A percentile compares a stretch with the other conserved stretches of the same genome.
Conservation (phyloP, 2,329 filamentous ascomycete species). For the Zymoseptoria ardabiliae region DNA sequence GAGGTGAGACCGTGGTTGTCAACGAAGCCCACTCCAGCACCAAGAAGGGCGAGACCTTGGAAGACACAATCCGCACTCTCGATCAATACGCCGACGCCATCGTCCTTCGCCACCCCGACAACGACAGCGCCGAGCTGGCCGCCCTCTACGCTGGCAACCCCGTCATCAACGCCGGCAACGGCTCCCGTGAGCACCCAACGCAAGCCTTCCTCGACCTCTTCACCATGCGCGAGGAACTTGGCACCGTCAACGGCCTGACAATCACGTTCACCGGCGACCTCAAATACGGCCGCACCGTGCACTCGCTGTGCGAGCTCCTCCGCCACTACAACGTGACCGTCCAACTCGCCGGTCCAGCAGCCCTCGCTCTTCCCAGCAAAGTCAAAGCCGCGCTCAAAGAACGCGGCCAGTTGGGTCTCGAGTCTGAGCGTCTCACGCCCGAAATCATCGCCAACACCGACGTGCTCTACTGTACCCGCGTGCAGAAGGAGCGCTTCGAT, state of each 20-base stretch:
- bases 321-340: conserved; percentile 92
- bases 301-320: conserved; percentile 89
- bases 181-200: conserved; percentile 90
- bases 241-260: conserved; percentile 87
- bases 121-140: conserved; percentile 71
- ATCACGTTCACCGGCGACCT: conserved; percentile 96
- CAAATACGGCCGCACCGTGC: conserved; percentile 85
- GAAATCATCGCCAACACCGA: conserved; percentile 83
- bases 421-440: conserved; percentile 71
- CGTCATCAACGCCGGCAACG: conserved; percentile 95
- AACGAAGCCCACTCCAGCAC: conserved; percentile 79
- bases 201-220: conserved; percentile 97
- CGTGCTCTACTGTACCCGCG: conserved; percentile 91
- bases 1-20: conserved; percentile 76
- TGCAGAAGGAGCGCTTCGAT: conserved; percentile 95
- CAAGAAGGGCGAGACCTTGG: conserved; percentile 87
- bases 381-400: conserved; percentile 64
- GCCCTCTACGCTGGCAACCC: conserved; percentile 83
- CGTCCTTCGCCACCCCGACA: conserved; percentile 87
- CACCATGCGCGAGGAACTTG: conserved; percentile 95
- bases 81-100: conserved; percentile 92
- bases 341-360: conserved; percentile 79
- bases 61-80: conserved; percentile 88
- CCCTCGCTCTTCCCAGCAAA: conserved; percentile 66
- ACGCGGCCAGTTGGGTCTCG: conserved; percentile 68